A percentile compares a stretch with the other conserved stretches of the same genome.
Conservation (phyloP, 768 basidiomycete species). For the Lentinula aciculospora region DNA sequence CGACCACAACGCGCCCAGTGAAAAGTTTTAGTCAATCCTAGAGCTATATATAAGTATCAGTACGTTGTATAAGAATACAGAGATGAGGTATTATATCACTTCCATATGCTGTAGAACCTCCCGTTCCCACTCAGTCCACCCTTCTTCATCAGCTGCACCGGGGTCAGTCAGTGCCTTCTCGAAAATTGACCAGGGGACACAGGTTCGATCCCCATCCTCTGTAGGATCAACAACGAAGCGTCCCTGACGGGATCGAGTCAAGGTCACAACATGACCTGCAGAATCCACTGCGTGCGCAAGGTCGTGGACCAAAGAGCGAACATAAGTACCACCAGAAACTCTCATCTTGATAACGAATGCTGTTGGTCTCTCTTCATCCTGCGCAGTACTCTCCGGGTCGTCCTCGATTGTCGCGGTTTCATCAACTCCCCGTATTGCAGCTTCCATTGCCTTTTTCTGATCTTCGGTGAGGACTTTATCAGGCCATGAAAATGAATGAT, state of each 20-base stretch:
- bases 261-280: conserved; percentile 89
- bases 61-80: too few relatives aligned
- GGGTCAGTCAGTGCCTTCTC: conserved; percentile 46
- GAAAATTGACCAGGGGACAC: conserved; percentile 74
- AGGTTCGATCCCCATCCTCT: conserved; percentile 50
- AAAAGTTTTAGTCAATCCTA: too few relatives aligned
- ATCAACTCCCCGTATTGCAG: conserved; percentile 50
- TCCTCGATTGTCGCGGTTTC: conserved; percentile 26
- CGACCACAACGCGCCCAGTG: neutral
- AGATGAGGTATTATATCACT: conserved; percentile 19
- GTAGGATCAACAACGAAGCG: conserved; percentile 52
- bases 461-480: conserved; percentile 59
- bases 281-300: conserved; percentile 78
- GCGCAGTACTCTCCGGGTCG: conserved; percentile 23
- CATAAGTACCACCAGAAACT: conserved; percentile 96
- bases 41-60: neutral
- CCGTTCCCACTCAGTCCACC: conserved; percentile 77
- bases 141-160: conserved; percentile 59
- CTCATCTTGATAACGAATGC: conserved; percentile 88
- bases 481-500: conserved; percentile 80
- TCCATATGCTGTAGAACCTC: conserved; percentile 67
- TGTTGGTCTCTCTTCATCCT: conserved; percentile 42
- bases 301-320: conserved; percentile 93
- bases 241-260: conserved; percentile 87
- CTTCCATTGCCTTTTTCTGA: conserved; percentile 65